phyloP scores from a whole-genome alignment of 345 rosid genomes.

The Acer campestre region DNA sequence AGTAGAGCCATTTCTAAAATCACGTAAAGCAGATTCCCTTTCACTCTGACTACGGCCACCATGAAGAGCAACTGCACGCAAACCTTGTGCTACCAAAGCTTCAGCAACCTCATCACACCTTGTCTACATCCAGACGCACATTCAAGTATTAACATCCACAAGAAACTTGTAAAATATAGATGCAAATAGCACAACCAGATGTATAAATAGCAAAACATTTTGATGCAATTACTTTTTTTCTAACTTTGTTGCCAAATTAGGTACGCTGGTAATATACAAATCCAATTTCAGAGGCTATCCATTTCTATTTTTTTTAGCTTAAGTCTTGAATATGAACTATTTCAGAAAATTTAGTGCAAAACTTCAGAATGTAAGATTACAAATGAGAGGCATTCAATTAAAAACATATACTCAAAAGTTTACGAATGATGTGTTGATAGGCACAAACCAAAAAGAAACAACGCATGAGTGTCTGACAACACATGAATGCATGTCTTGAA shows the following conservation, averaged over 20 bases:
- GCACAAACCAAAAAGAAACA: background rate
- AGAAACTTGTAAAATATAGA: background rate
- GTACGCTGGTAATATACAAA: background rate
- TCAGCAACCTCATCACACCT: conserved; percentile 43
- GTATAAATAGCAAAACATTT: background rate
- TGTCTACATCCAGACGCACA: conserved; percentile 24
- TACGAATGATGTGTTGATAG: background rate
- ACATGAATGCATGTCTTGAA: background rate
- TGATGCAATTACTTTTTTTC: background rate
- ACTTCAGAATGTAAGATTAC: background rate
- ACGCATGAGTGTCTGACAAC: background rate
- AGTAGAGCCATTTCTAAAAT: conserved; percentile 41
- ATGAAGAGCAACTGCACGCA: conserved; percentile 43
- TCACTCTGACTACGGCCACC: conserved; percentile 49
- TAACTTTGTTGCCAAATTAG: background rate
- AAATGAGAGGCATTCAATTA: background rate
- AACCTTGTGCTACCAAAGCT: conserved; percentile 47
- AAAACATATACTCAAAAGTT: background rate
- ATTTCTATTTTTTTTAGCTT: background rate
- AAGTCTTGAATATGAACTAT: background rate
- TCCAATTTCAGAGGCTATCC: background rate
- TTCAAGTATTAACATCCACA: conserved; percentile 5
- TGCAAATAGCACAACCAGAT: background rate
- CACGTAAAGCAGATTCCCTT: conserved; percentile 43
- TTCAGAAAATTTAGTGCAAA: conserved; percentile 5